phyloP scores from a whole-genome alignment of 1,284 basidiomycete species.

The Apiotrichum akiyoshidainum region DNA sequence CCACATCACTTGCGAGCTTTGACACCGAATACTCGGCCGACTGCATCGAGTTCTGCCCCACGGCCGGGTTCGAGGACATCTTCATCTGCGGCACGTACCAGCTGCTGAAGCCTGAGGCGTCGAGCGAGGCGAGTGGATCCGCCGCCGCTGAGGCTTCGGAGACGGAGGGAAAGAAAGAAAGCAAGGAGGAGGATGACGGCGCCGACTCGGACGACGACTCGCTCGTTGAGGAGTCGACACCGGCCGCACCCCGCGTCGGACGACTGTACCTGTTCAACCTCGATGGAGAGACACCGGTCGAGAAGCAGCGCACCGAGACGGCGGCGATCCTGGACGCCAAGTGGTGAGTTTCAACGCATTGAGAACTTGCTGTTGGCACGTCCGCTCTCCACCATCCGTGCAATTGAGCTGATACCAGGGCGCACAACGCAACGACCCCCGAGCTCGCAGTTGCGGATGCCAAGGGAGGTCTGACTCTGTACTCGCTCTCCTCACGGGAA shows the following conservation, averaged over 20 bases:
- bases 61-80: slow-evolving; percentile 58
- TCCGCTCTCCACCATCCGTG: no score
- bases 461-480: slow-evolving; percentile 68
- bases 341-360: slow-evolving; percentile 58
- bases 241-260: slow-evolving; percentile 55
- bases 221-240: background rate
- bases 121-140: slow-evolving; percentile 1
- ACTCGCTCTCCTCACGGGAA: slow-evolving; percentile 50
- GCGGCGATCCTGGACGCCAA: slow-evolving; percentile 89
- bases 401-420: background rate
- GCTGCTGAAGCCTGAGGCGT: slow-evolving; percentile 53
- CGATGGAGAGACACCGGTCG: slow-evolving; percentile 31
- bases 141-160: slow-evolving; percentile 1
- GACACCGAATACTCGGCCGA: slow-evolving; percentile 84
- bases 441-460: slow-evolving; percentile 74
- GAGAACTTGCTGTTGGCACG: no score
- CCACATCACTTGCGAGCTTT: slow-evolving; percentile 44
- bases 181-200: slow-evolving; percentile 5
- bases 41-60: slow-evolving; percentile 82
- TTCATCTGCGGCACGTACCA: slow-evolving; percentile 88
- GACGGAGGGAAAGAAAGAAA: slow-evolving; percentile 10
- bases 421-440: background rate
- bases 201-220: background rate
- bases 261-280: slow-evolving; percentile 36
- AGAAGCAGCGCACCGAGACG: slow-evolving; percentile 66